Evolutionary conservation across 257 asterid genomes (phyloP).

Genomic region (Lantana camara): DNA sequence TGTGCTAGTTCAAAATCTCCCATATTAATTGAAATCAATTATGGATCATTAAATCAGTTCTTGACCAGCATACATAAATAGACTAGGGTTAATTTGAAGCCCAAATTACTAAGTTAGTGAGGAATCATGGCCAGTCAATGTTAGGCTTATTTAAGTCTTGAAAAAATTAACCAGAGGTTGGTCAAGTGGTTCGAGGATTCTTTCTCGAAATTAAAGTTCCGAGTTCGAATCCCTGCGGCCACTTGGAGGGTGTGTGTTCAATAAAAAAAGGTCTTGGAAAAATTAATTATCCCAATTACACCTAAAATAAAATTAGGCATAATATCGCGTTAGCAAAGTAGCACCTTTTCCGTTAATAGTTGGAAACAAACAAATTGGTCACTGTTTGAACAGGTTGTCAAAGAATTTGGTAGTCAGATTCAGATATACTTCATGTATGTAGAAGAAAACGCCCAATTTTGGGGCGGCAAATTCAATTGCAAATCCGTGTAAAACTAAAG

Average conservation of each 20-base stretch:
- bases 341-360: neutral
- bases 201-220: too few relatives aligned
- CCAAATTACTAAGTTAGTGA: neutral
- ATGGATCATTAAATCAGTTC: neutral
- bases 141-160: slow-evolving; percentile 2
- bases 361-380: neutral
- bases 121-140: slow-evolving; percentile 20
- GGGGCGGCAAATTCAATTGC: too few relatives aligned
- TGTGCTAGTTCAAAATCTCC: too few relatives aligned
- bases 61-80: neutral
- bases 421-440: neutral
- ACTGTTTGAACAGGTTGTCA: neutral
- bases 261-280: too few relatives aligned
- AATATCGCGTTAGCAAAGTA: slow-evolving; percentile 4
- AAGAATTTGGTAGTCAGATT: too few relatives aligned
- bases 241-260: too few relatives aligned
- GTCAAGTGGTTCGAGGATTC: too few relatives aligned
- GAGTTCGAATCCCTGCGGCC: too few relatives aligned
- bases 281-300: too few relatives aligned
- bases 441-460: neutral
- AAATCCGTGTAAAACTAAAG: slow-evolving; percentile 1
- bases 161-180: neutral
- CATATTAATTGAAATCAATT: neutral
- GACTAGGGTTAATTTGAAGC: neutral
- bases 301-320: slow-evolving; percentile 4